Conservation (phyloP, 2,329 filamentous ascomycete species). For the Dactylellina parvicollis region DNA sequence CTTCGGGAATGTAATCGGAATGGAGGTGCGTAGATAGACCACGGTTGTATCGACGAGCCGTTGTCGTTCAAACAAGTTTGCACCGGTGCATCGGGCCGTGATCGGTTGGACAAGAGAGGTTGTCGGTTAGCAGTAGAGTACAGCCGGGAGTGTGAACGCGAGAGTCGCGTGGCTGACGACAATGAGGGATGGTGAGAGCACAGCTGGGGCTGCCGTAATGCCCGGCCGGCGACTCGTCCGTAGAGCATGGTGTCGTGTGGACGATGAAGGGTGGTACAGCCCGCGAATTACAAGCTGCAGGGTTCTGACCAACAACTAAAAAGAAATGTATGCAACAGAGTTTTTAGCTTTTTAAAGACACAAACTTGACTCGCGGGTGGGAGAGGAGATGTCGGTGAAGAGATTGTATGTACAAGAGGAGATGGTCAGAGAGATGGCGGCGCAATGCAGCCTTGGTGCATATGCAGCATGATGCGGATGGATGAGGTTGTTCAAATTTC, state of each 20-base stretch:
- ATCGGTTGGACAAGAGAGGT: constrained; percentile 11
- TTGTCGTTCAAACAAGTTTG: constrained; percentile 10
- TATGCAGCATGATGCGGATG: constrained; percentile 20
- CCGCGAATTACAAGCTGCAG: not conserved
- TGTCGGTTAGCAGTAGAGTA: constrained; percentile 22
- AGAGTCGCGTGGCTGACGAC: constrained; percentile 34
- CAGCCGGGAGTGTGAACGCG: constrained; percentile 15
- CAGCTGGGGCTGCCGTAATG: constrained; percentile 29
- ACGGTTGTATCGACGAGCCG: constrained; percentile 24
- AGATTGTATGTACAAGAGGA: constrained; percentile 34
- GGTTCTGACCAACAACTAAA: not conserved
- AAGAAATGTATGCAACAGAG: too few species aligned
- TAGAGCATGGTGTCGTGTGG: constrained; percentile 34
- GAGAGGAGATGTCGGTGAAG: too few species aligned
- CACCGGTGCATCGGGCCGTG: constrained; percentile 18
- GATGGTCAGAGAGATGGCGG: constrained; percentile 10
- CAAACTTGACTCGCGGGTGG: too few species aligned
- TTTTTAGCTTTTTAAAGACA: too few species aligned
- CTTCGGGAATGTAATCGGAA: constrained; percentile 58
- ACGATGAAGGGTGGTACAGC: constrained; percentile 1
- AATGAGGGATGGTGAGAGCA: not conserved
- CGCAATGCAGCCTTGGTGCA: constrained; percentile 17
- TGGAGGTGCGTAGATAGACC: constrained; percentile 56
- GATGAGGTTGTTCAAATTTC: constrained; percentile 16
- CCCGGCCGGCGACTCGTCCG: constrained; percentile 40